Evolutionary conservation across 208 protist genomes (phyloP).

Genomic region (Leptomonas pyrrhocoris): DNA sequence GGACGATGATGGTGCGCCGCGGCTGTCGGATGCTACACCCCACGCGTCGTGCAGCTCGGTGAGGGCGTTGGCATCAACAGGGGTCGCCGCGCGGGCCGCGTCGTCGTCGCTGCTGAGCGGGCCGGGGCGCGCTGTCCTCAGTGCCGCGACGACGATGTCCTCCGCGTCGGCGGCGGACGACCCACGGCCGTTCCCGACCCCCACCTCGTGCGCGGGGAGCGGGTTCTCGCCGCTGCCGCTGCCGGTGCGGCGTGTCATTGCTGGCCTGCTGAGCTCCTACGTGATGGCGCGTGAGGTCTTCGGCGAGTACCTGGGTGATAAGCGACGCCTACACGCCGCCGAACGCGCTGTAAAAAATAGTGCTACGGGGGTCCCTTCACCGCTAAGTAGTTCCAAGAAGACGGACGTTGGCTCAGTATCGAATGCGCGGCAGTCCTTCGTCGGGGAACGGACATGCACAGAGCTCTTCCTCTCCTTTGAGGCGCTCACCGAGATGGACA

Average conservation of each 20-base stretch:
- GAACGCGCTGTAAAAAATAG: no score
- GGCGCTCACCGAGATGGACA: slow-evolving; percentile 6
- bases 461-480: slow-evolving; percentile 20
- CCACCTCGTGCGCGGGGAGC: neutral
- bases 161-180: slow-evolving; percentile 1
- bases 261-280: slow-evolving; percentile 24
- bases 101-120: neutral
- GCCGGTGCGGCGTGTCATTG: slow-evolving; percentile 14
- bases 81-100: neutral
- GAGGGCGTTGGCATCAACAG: neutral
- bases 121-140: neutral
- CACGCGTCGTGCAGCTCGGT: slow-evolving; percentile 10
- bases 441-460: slow-evolving; percentile 3
- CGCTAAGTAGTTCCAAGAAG: neutral
- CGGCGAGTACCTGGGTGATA: slow-evolving; percentile 12
- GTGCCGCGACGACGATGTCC: neutral
- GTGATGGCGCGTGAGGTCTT: slow-evolving; percentile 30
- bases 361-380: no score
- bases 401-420: neutral
- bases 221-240: slow-evolving; percentile 12
- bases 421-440: neutral
- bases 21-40: neutral
- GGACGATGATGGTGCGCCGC: neutral
- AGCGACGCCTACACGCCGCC: neutral
- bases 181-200: neutral